Percentiles rank a stretch among this genome's conserved stretches.
Evolutionary conservation across 345 rosid genomes (phyloP).

Genomic region (Populus tremula): DNA sequence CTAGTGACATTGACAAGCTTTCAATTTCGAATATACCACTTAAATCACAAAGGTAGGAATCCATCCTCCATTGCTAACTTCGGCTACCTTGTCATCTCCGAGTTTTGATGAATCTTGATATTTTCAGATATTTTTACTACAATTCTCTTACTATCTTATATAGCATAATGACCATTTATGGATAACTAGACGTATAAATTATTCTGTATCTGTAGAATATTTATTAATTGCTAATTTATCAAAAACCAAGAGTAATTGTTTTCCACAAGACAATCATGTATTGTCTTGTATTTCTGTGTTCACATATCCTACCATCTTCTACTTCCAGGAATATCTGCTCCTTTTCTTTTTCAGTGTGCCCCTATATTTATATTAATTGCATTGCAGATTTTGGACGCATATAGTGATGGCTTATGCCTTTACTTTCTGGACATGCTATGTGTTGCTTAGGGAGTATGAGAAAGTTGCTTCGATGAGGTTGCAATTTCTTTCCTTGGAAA

Average conservation of each 20-base stretch:
- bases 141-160: neutral
- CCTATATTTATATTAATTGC: neutral
- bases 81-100: neutral
- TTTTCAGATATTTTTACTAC: neutral
- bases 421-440: conserved; percentile 85
- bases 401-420: conserved; percentile 76
- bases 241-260: neutral
- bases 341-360: neutral
- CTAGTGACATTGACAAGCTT: conserved; percentile 85
- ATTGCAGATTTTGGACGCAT: conserved; percentile 77
- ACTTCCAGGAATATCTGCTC: neutral
- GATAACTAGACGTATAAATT: neutral
- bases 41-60: conserved; percentile 56
- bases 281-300: neutral
- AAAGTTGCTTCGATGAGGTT: conserved; percentile 74
- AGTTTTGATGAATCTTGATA: neutral
- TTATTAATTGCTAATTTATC: neutral
- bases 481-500: conserved; percentile 78
- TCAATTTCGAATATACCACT: conserved; percentile 76
- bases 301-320: neutral
- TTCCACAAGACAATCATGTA: neutral
- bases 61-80: neutral
- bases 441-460: conserved; percentile 76
- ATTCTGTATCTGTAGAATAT: neutral
- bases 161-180: neutral